Evolutionary conservation across 352 stramenopile genomes (phyloP), one percentile per base, ranked within the genome.

Genomic region (Phytophthora litchii): DNA sequence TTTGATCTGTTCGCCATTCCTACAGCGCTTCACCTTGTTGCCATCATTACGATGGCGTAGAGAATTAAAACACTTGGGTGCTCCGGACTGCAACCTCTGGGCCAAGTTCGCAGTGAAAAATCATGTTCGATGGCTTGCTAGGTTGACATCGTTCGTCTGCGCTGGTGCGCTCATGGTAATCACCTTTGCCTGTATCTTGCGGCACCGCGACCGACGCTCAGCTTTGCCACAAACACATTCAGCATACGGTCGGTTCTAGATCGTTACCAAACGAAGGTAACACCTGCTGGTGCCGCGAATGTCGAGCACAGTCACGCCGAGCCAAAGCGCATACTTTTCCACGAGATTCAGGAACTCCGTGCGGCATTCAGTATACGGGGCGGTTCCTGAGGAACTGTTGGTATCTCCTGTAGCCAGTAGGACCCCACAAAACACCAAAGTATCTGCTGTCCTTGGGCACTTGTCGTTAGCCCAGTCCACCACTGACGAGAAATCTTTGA

Each of bases 391-490:
- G 3, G 66, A 66, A 34, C 47, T 70, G 37, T 60, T 72, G 23
- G 40, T 59, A 38, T 41, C 38, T 10, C 67, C 64, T 1, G 55
- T 70, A 7, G 61, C 48, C 17, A 92, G 54, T 63, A 79, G 91
- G 12, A 65, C 49, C 19, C 80, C 83, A 43, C 86, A 95, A 79
- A 81, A 95, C 4, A 74, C 42, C 40, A 83, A 50, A 10, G 76
- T 81, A 11, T 63, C 54, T 10, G 46, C 47, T 16, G 78, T 80
- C 32, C 78, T 66, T 13, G 78, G 76, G 53, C 86, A 93, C 62
- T 89, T 58, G 20, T 92, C 82, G 64, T 93, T 92, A 6, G 83
- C 76, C 83, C 83, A 95, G 44, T 88, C 69, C n/a, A 92, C 55
- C 35, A 95, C 70, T 6, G 72, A 75, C 45, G 78, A 86, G 38